Base-by-base conservation (phyloP, 2,329 filamentous ascomycete genomes). In the Aspergillus amoenus region DNA sequence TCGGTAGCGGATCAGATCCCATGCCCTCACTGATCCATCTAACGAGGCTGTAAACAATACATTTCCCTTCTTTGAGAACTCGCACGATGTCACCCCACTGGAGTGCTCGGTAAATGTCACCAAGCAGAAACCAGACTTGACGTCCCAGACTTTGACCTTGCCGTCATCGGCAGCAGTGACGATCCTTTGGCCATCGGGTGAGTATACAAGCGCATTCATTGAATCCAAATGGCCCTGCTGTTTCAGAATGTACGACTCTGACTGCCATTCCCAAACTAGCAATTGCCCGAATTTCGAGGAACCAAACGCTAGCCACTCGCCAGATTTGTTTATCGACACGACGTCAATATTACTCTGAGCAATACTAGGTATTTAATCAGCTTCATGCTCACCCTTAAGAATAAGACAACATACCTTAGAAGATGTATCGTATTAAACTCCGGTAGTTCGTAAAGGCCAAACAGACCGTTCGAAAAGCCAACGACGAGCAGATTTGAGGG, bases 191-290 rank as follows among this genome's bases (percentile, higher is more conserved):
- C 94, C 93, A 68, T 97, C 93, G 0, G 94, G 93, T 5, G 94
- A 93, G 75, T 97, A 99, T 8, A 90, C 88, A 4, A 99, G 81
- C 0, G 92, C 85, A 74, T 97, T 97, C 85, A 97, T 93, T 2
- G 91, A 89, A 72, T 99, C 94, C 63, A 96, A 93, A 75, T 99
- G 94, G 0, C 93, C 94, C 74, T 97, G 94, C 70, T 99, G 94
- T 76, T 99, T 99, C 47, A 99, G 80, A 57, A 99, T 95, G 74
- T 99, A 99, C 5, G 93, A 97, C 75, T 99, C 95, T 0, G 94
- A 99, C 72, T 97, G 93, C 93, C 95, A 99, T 73, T 99, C 94
- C 94, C 94, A 99, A 4, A 99, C 94, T 4, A 99, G 79, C n/a
- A 99, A 81, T 71, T 99, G 94, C 0, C 95, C 95, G 5, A 96